Percentiles rank a stretch among this genome's conserved stretches.
These are phyloP conservation scores for Bryoerythrophyllum caledonicum DNA, from an alignment of 225 moss, liverwort and hornwort genomes.

Conservation along the genomic window DNA sequence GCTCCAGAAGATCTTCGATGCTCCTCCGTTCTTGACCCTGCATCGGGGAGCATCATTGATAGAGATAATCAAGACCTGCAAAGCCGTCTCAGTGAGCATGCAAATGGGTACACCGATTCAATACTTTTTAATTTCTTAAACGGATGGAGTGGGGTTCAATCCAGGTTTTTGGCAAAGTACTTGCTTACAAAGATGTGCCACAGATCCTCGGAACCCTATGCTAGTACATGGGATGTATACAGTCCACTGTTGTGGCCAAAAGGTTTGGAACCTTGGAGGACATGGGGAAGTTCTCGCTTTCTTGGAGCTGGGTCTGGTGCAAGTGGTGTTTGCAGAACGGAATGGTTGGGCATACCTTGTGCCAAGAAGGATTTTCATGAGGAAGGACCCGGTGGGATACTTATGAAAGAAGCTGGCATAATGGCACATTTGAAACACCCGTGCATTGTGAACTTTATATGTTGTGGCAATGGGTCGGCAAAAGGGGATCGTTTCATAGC, in stretches of 20 bases:
- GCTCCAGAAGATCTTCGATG: not conserved
- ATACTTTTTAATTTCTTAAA: not conserved
- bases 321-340: not conserved
- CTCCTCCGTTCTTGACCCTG: not conserved
- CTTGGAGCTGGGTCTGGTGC: not conserved
- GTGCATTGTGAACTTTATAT: not conserved
- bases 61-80: not conserved
- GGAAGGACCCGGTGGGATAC: not conserved
- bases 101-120: not conserved
- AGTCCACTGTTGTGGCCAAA: not conserved
- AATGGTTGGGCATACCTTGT: not conserved
- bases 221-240: not conserved
- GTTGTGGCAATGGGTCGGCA: not conserved
- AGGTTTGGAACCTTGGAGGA: not conserved
- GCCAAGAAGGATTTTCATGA: not conserved
- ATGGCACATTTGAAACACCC: slow-evolving; percentile 10
- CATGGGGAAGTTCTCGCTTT: not conserved
- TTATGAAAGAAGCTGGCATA: not conserved
- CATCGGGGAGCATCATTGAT: not conserved
- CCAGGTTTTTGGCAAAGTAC: not conserved
- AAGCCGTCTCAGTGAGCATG: not conserved
- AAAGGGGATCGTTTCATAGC: slow-evolving; percentile 12
- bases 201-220: not conserved
- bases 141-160: not conserved
- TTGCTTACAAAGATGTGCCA: not conserved